Evolutionary conservation across 441 rosid genomes (phyloP), one percentile per base, ranked within the genome.

Genomic region (Breynia disticha): DNA sequence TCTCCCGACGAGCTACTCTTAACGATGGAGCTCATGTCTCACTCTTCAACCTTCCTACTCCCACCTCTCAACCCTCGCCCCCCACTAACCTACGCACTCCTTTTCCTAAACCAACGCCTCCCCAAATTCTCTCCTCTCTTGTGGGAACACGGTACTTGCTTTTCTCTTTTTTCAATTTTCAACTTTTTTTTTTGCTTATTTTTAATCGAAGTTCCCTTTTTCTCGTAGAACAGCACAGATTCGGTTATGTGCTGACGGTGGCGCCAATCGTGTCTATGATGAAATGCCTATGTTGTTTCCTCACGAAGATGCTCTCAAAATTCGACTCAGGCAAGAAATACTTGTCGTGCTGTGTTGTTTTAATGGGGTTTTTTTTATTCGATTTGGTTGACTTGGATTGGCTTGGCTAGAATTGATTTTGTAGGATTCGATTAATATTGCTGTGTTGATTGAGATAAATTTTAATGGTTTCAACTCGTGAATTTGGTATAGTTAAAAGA

Each of bases 221-320:
- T 11, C 63, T 66, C 68, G 66, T 72, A 71, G 81, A 72, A 67
- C 93, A 93, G 97, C 97, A 67, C 73, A 54, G 67, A 59, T 93
- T 52, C 86, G 83, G 54, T 50, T 89, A 49, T 93, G 96, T 52
- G 97, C 99, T 52, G 99, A 93, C 67, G 99, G 97, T 14, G 99
- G 99, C 58, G 99, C 99, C 43, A 93, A 93, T 65, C 97, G 97
- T 1, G 37, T 93, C 65, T 84, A 64, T 67, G 99, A 89, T 42
- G 96, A 89, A 56, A 76, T 93, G 76, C 97, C 97, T 60, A 77
- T 50, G n/a, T 66, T 86, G 39, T 65, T 86, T 47, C 89, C 95
- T n/a, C 19, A 28, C 1, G 82, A 86, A 56, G 82, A 78, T 47
- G 81, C 83, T 64, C 41, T 54, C 6, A 59, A 52, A 50, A 67